Evolutionary conservation across 768 basidiomycete genomes (phyloP), one percentile per base, ranked within the genome.

Genomic region (Suillus sp.): DNA sequence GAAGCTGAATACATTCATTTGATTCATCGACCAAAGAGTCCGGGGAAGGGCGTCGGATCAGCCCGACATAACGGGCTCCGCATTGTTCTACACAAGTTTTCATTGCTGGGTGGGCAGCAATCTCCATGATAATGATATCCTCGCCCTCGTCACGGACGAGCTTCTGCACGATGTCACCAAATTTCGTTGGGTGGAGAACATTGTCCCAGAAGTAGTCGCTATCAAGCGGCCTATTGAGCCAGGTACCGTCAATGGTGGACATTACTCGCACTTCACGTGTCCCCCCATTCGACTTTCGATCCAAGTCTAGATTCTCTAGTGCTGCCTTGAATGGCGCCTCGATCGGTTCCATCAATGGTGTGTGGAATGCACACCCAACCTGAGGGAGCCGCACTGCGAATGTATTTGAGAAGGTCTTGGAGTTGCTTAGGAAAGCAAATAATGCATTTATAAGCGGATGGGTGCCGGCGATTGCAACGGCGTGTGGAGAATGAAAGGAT

Each of bases 401-500:
- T 43, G 76, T 71, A 48, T 67, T 59, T n/a, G 62, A 65, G 34
- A 75, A 75, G 10, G 74, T 68, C 34, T 67, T 69, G 48, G 69
- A 68, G 34, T 67, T 62, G 16, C 74, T 74, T 38, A 74, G 66
- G 56, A 57, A 57, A 16, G 70, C 69, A 14, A 74, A 68, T n/a
- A 78, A 57, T 5, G 69, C 71, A n/a, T 77, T 73, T 57, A 78
- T 66, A 14, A 75, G 70, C 37, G 72, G 68, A 20, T 72, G 70
- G 20, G 55, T 64, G 25, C 77, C 77, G 4, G 76, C 75, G 20
- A 77, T 66, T 3, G 76, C 75, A 43, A 77, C 75, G n/a, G 77
- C 75, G 14, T 76, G 72, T 50, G 75, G 74, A 20, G 75, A 77
- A 61, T 77, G 78, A 66, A 78, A 72, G 54, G 76, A 74, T 34